Base-by-base conservation (phyloP, 1,284 basidiomycete species). In the Hemileia vastatrix region DNA sequence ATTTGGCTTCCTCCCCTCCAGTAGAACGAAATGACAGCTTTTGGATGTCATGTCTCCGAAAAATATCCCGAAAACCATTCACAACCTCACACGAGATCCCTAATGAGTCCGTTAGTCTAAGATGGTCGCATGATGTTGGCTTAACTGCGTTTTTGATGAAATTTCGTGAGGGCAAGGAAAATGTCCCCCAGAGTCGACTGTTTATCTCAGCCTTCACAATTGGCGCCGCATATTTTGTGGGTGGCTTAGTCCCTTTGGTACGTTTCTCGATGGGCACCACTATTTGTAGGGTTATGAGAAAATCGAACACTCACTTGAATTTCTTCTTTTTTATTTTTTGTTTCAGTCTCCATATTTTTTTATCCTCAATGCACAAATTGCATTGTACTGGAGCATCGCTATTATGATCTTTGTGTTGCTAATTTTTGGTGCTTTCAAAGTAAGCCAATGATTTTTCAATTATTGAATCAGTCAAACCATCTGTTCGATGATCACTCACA, bases 131-230 rank as follows among this genome's bases (percentile, higher is more conserved):
- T 48, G 33, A 51, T 57, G 82, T 87, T 65, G 91, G 90, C 0
- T 76, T 95, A 55, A 92, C 91, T 0, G 84, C 90, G 1, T 96
- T 96, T 79, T 78, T 95, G 70, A 82, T 95, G 70, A 93, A 90
- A 77, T 95, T 95, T 70, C 90, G 91, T 32, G 87, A 90, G 75
- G 88, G 90, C 21, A 76, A 94, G 66, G 90, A 93, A 81, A 91
- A 95, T 77, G 82, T 89, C 33, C 86, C 87, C 0, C 81, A 81
- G 80, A 69, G 79, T 78, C 70, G 81, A 27, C 70, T 82, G 63
- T 95, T 90, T 78, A 81, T 86, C 52, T 93, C 89, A 1, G 92
- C 93, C 0, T 82, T 94, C 68, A 96, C 92, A 0, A 95, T 96
- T 73, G 92, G 92, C 58, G 81, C 87, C 73, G 87, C 88, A 2